Evolutionary conservation across 192 early-diverging fungal genomes (phyloP).

Genomic region (Entomortierella beljakovae): DNA sequence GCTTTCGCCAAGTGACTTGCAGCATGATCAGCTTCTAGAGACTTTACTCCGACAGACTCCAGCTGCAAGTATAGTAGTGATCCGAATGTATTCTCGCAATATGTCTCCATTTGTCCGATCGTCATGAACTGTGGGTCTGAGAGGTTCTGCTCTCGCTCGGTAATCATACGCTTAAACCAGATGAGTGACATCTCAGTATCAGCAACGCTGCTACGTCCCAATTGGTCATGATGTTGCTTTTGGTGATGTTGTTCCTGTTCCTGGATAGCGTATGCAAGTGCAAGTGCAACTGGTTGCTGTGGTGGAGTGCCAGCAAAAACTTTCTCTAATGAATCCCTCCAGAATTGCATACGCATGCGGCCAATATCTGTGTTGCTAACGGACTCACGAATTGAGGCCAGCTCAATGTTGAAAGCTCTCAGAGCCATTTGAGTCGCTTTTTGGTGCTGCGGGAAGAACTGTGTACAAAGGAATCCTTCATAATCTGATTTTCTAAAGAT

Average conservation of each 20-base stretch:
- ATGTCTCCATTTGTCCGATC: slow-evolving; percentile 82
- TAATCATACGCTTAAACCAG: slow-evolving; percentile 86
- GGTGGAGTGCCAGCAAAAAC: slow-evolving; percentile 70
- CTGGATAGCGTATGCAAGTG: slow-evolving; percentile 67
- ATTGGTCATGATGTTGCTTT: slow-evolving; percentile 1
- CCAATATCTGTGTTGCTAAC: slow-evolving; percentile 78
- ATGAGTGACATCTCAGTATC: slow-evolving; percentile 68
- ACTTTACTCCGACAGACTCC: slow-evolving; percentile 84
- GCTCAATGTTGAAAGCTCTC: slow-evolving; percentile 92
- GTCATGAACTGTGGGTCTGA: slow-evolving; percentile 76
- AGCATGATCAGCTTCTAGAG: slow-evolving; percentile 88
- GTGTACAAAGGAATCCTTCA: slow-evolving; percentile 49
- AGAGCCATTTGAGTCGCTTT: slow-evolving; percentile 80
- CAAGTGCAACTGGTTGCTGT: slow-evolving; percentile 80
- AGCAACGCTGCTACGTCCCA: no score
- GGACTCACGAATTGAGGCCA: slow-evolving; percentile 80
- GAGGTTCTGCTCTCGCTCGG: slow-evolving; percentile 72
- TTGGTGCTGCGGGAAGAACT: slow-evolving; percentile 76
- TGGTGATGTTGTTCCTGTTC: slow-evolving; percentile 40
- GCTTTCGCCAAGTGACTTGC: slow-evolving; percentile 93
- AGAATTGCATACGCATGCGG: slow-evolving; percentile 86
- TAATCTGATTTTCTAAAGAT: slow-evolving; percentile 39
- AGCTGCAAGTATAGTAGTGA: slow-evolving; percentile 91
- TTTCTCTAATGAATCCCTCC: slow-evolving; percentile 86
- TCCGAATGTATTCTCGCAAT: slow-evolving; percentile 90